These are phyloP conservation scores for Linum lewisii DNA, from an alignment of 345 rosid genomes.

Conservation along the genomic window DNA sequence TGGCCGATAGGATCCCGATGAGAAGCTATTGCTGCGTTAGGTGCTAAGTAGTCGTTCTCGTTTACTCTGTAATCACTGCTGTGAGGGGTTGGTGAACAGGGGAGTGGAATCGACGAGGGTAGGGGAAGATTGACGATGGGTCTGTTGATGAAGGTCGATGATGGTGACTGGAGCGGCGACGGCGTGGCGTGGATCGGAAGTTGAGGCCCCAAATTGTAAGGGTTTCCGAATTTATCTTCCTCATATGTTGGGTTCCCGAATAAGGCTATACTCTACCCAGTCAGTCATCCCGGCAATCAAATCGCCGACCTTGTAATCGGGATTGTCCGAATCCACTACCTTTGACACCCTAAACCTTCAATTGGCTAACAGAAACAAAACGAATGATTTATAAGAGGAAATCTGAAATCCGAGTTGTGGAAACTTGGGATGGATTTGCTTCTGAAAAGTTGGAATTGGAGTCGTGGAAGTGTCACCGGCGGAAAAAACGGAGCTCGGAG, in stretches of 20 bases:
- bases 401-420: no score
- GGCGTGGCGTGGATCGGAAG: no score
- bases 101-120: no score
- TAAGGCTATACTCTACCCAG: constrained; percentile 75
- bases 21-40: constrained; percentile 8
- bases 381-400: no score
- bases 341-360: constrained; percentile 59
- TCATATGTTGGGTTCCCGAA: constrained; percentile 30
- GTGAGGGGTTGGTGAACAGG: constrained; percentile 52
- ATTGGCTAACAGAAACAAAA: constrained; percentile 27
- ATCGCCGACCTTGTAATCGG: constrained; percentile 46
- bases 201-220: not conserved
- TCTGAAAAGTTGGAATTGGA: no score
- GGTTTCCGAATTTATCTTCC: constrained; percentile 37
- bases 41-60: constrained; percentile 50
- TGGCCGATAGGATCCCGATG: constrained; percentile 17
- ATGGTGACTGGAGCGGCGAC: no score
- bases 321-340: constrained; percentile 56
- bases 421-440: no score
- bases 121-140: no score
- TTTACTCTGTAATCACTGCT: constrained; percentile 64
- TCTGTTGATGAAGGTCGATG: no score
- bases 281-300: constrained; percentile 46
- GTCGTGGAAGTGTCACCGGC: no score
- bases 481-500: no score